These are phyloP conservation scores for Fraxinus ornus DNA, from an alignment of 305 asterid species.

Conservation along the genomic window DNA sequence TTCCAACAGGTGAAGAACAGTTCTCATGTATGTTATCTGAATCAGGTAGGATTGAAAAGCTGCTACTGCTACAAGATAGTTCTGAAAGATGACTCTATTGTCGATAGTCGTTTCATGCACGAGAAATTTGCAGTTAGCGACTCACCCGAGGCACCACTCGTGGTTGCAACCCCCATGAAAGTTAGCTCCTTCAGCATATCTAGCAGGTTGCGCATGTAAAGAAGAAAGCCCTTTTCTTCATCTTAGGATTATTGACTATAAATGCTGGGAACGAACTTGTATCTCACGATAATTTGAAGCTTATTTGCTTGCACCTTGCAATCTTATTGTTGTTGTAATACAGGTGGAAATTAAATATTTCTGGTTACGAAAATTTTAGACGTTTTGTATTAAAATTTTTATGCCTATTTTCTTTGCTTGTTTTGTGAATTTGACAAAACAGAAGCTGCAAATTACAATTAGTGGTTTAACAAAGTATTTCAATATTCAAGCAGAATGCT, in stretches of 20 bases:
- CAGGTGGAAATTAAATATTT: background rate
- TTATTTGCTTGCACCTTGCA: constrained; percentile 32
- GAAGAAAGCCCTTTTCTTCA: constrained; percentile 31
- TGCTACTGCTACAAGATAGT: constrained; percentile 96
- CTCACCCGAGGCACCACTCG: constrained; percentile 96
- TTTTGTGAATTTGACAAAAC: background rate
- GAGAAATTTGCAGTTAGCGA: constrained; percentile 84
- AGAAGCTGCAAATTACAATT: background rate
- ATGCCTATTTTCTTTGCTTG: background rate
- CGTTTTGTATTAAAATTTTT: background rate
- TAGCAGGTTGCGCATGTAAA: constrained; percentile 60
- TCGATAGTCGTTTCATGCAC: constrained; percentile 96
- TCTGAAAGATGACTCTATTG: constrained; percentile 80
- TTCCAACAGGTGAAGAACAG: constrained; percentile 94
- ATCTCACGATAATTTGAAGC: background rate
- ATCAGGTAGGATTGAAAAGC: constrained; percentile 91
- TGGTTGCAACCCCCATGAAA: constrained; percentile 87
- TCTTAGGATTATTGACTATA: constrained; percentile 9
- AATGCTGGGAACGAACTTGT: constrained; percentile 24
- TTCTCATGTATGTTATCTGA: constrained; percentile 74
- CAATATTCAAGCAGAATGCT: background rate
- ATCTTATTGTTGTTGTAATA: constrained; percentile 40
- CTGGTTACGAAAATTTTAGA: background rate
- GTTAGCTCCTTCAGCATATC: constrained; percentile 98
- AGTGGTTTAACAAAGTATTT: background rate